A percentile compares a stretch with the other conserved stretches of the same genome.
Conservation (phyloP, 306 rosid species). For the Casuarina equisetifolia region DNA sequence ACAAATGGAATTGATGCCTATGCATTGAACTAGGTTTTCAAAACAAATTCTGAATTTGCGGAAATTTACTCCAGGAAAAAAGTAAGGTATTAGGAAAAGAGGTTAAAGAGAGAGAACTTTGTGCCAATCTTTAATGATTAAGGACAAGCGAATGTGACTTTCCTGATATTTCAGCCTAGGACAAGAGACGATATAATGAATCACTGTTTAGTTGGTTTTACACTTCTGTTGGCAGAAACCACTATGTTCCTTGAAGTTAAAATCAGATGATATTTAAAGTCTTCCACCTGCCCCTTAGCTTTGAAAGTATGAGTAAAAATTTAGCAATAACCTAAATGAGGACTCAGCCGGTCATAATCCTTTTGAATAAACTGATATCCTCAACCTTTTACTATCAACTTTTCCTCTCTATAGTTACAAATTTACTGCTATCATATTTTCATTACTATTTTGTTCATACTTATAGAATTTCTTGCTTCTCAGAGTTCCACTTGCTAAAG, state of each 20-base stretch:
- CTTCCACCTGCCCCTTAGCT: neutral
- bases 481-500: conserved; percentile 91
- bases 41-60: neutral
- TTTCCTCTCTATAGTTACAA: conserved; percentile 7
- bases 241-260: neutral
- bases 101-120: neutral
- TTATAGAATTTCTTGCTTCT: conserved; percentile 25
- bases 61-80: neutral
- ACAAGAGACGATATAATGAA: neutral
- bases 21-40: neutral
- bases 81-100: neutral
- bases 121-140: neutral
- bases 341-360: neutral
- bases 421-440: conserved; percentile 9
- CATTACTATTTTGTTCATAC: conserved; percentile 18
- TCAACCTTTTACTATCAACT: neutral
- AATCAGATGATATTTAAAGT: conserved; percentile 2
- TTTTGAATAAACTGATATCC: neutral
- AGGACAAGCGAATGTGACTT: neutral
- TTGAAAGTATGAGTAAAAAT: conserved; percentile 7
- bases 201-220: neutral
- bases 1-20: neutral
- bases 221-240: neutral
- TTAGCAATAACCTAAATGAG: conserved; percentile 6
- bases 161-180: neutral